Conservation (phyloP, 2,329 filamentous ascomycete species). For the Fusarium secorum region DNA sequence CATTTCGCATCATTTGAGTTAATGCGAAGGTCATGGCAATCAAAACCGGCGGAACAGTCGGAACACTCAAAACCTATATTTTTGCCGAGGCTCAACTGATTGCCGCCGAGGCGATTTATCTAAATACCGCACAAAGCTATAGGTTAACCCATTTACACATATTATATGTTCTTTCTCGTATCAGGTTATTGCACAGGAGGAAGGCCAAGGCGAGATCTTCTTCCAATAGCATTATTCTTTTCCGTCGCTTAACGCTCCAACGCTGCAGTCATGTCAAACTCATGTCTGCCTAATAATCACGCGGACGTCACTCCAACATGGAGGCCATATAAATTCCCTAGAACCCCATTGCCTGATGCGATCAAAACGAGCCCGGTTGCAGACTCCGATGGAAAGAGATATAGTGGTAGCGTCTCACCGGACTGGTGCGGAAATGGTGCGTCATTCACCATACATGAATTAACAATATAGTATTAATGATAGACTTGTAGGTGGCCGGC, state of each 20-base stretch:
- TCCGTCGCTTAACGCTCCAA: not conserved
- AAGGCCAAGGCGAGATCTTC: not conserved
- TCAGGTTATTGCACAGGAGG: rapidly evolving
- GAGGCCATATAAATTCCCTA: not conserved
- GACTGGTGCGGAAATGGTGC: not conserved
- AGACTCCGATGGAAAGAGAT: not conserved
- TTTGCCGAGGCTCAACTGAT: not conserved
- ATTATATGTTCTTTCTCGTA: too few relatives aligned
- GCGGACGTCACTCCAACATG: not conserved
- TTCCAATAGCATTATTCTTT: not conserved
- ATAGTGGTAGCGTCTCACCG: not conserved
- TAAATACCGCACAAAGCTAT: not conserved
- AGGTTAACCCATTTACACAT: too few relatives aligned
- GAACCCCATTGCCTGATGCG: not conserved
- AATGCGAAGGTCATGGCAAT: not conserved
- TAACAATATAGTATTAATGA: rapidly evolving
- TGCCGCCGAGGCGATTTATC: not conserved
- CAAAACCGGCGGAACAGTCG: too few relatives aligned
- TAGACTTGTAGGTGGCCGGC: not conserved
- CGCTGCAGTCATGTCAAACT: not conserved
- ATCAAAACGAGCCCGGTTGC: not conserved
- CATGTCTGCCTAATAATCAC: not conserved
- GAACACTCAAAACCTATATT: not conserved
- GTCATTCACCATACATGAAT: not conserved
- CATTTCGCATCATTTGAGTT: not conserved